A percentile compares a stretch with the other conserved stretches of the same genome.
Evolutionary conservation across 2,329 filamentous ascomycete species (phyloP).

Genomic region (Nectriaceae sp.): DNA sequence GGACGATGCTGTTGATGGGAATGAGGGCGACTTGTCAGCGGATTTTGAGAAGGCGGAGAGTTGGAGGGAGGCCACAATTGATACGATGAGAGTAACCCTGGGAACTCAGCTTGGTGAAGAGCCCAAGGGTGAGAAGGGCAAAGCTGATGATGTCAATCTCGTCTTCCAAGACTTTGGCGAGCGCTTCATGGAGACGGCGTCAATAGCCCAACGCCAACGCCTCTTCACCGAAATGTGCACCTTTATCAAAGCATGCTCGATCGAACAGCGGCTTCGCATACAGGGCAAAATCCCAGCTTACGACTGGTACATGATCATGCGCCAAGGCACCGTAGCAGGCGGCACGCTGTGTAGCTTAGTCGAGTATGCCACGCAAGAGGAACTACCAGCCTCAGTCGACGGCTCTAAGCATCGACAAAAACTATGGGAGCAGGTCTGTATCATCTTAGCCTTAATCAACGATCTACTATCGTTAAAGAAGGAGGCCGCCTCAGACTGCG

Average conservation of each 20-base stretch:
- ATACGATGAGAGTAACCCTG: constrained; percentile 19
- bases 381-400: constrained; percentile 10
- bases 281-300: constrained; percentile 24
- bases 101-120: constrained; percentile 3
- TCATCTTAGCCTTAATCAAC: constrained; percentile 30
- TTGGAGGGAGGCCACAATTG: constrained; percentile 26
- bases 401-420: constrained; percentile 7
- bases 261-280: constrained; percentile 31
- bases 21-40: constrained; percentile 28
- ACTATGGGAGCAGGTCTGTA: constrained; percentile 27
- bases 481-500: constrained; percentile 28
- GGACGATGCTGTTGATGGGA: constrained; percentile 35
- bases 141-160: constrained; percentile 23
- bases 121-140: neutral
- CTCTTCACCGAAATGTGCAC: constrained; percentile 23
- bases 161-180: constrained; percentile 26
- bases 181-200: constrained; percentile 7
- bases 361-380: constrained; percentile 21
- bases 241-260: constrained; percentile 28
- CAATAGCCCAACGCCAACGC: constrained; percentile 16
- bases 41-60: constrained; percentile 28
- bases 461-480: constrained; percentile 36
- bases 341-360: constrained; percentile 29
- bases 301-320: constrained; percentile 31
- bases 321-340: constrained; percentile 29